Conservation (phyloP, 2,329 filamentous ascomycete genomes). For the Teratosphaeria pseudoeucalypti region DNA sequence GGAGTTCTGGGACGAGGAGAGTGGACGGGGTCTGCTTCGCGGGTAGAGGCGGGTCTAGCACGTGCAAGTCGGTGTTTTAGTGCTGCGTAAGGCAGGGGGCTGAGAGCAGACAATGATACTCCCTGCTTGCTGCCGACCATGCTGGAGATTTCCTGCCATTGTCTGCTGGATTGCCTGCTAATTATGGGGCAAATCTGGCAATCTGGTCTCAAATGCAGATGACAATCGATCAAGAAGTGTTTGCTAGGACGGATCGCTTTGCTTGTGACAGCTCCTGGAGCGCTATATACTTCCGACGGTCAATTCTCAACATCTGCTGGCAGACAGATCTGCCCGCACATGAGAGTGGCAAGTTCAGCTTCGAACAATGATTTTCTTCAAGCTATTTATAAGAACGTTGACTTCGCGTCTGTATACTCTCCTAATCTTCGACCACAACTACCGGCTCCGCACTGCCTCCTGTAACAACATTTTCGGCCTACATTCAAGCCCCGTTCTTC, state of each 20-base stretch:
- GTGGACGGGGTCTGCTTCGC: background rate
- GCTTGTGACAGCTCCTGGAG: background rate
- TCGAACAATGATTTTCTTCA: too few relatives aligned
- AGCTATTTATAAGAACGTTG: too few relatives aligned
- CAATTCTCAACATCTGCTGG: background rate
- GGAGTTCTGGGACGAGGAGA: slow-evolving; percentile 29
- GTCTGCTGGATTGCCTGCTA: background rate
- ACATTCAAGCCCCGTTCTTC: too few relatives aligned
- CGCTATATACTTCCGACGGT: too few relatives aligned
- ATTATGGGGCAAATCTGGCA: background rate
- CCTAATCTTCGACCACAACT: too few relatives aligned
- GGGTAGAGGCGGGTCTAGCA: background rate
- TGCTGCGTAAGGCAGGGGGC: background rate
- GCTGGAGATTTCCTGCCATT: background rate
- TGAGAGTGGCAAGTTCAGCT: too few relatives aligned
- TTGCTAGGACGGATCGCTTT: background rate
- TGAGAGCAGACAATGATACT: background rate
- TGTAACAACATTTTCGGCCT: too few relatives aligned
- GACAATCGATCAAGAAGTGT: background rate
- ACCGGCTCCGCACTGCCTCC: too few relatives aligned
- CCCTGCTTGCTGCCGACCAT: background rate
- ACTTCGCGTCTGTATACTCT: too few relatives aligned
- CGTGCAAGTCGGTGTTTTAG: background rate
- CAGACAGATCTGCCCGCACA: background rate
- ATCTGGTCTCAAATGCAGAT: background rate